These are phyloP conservation scores for Pestalotiopsis sp. DNA, from an alignment of 2,329 filamentous ascomycete species.

Conservation along the genomic window DNA sequence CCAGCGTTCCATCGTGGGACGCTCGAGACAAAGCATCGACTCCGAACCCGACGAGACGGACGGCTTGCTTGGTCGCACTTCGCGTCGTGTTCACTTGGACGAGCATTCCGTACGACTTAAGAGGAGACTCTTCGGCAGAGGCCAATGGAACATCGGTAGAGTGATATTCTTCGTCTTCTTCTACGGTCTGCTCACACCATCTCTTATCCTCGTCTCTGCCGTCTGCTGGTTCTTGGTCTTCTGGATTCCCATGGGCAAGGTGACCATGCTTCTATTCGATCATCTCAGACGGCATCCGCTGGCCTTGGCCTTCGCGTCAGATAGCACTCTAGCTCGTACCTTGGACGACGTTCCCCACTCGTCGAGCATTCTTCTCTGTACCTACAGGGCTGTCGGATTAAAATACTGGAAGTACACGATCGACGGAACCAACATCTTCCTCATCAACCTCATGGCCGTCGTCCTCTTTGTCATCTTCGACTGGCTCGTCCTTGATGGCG, in stretches of 20 bases:
- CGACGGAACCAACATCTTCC: slow-evolving; percentile 97
- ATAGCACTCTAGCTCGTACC: slow-evolving; percentile 72
- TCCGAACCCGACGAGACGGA: slow-evolving; percentile 84
- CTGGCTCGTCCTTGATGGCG: slow-evolving; percentile 75
- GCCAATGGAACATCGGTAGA: slow-evolving; percentile 91
- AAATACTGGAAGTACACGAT: slow-evolving; percentile 99
- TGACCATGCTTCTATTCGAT: slow-evolving; percentile 85
- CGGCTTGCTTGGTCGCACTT: slow-evolving; percentile 72
- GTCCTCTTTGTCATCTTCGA: slow-evolving; percentile 96
- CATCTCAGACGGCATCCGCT: slow-evolving; percentile 92
- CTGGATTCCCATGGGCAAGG: slow-evolving; percentile 97
- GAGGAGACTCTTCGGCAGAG: slow-evolving; percentile 88
- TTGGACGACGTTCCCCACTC: slow-evolving; percentile 69
- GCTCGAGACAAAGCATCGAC: slow-evolving; percentile 85
- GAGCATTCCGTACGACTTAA: slow-evolving; percentile 58
- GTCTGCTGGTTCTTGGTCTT: slow-evolving; percentile 98
- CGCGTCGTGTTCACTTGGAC: slow-evolving; percentile 49
- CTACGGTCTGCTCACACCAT: slow-evolving; percentile 87
- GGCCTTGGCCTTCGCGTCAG: slow-evolving; percentile 89
- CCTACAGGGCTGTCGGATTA: slow-evolving; percentile 89
- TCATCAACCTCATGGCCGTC: slow-evolving; percentile 93
- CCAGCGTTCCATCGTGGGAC: slow-evolving; percentile 79
- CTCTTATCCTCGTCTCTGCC: slow-evolving; percentile 80
- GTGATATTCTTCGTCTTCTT: slow-evolving; percentile 97
- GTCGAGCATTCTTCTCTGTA: slow-evolving; percentile 84